A percentile compares a stretch with the other conserved stretches of the same genome.
phyloP scores from a whole-genome alignment of 768 basidiomycete species.

The Amanita polypyramis region DNA sequence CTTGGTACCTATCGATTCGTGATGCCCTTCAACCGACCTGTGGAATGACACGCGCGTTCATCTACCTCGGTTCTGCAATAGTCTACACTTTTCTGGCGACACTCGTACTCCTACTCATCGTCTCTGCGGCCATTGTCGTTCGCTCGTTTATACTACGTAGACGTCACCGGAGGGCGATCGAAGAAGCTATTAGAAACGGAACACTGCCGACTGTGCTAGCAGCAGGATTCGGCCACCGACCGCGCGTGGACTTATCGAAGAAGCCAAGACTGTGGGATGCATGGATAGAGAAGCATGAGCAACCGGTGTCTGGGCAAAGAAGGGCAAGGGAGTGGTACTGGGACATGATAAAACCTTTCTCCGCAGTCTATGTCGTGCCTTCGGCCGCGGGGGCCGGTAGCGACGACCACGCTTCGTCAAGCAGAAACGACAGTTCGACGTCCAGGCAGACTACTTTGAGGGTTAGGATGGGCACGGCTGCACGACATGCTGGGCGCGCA shows the following conservation, averaged over 20 bases:
- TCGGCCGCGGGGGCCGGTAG: background rate
- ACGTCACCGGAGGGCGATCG: slow-evolving; percentile 46
- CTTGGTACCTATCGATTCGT: background rate
- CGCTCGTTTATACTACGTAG: slow-evolving; percentile 57
- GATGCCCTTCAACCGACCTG: background rate
- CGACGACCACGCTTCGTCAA: background rate
- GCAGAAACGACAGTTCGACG: background rate
- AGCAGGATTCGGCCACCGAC: slow-evolving; percentile 11
- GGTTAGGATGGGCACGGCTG: slow-evolving; percentile 1
- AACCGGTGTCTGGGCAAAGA: slow-evolving; percentile 1
- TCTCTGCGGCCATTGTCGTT: slow-evolving; percentile 58
- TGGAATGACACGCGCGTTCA: background rate
- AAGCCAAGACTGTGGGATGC: slow-evolving; percentile 42
- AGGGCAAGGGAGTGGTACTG: slow-evolving; percentile 13
- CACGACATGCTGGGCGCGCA: background rate
- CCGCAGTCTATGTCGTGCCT: slow-evolving; percentile 18
- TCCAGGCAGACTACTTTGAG: background rate
- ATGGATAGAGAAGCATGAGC: slow-evolving; percentile 11
- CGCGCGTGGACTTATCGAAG: slow-evolving; percentile 28
- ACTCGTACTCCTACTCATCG: slow-evolving; percentile 52
- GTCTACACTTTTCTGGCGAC: slow-evolving; percentile 51
- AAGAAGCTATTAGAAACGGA: slow-evolving; percentile 55
- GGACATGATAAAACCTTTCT: slow-evolving; percentile 25
- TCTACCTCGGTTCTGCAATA: slow-evolving; percentile 11
- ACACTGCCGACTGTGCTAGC: slow-evolving; percentile 35